Evolutionary conservation across 441 rosid species (phyloP).

Genomic region (Aleurites moluccanus): DNA sequence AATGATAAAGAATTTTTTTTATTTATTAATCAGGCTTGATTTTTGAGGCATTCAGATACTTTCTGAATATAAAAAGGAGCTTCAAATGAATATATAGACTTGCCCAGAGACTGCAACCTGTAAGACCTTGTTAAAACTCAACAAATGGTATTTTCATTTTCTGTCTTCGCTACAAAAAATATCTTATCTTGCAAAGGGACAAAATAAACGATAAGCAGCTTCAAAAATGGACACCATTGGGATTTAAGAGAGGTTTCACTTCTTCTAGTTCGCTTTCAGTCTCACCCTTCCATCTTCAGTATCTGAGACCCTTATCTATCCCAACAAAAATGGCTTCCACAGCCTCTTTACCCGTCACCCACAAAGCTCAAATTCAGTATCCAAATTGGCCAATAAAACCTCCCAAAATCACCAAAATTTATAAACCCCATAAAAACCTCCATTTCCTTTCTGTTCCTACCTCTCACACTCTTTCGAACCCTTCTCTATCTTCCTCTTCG

Average conservation of each 20-base stretch:
- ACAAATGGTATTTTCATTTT: too few relatives aligned
- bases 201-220: not conserved
- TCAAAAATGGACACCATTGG: not conserved
- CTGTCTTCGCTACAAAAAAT: not conserved
- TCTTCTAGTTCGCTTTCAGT: not conserved
- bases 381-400: conserved; percentile 27
- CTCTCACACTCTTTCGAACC: conserved; percentile 26
- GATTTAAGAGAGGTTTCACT: conserved; percentile 46
- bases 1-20: too few relatives aligned
- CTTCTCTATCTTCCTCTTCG: conserved; percentile 40
- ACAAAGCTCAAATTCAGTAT: conserved; percentile 35
- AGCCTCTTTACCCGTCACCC: conserved; percentile 28
- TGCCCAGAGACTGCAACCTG: too few relatives aligned
- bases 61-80: too few relatives aligned
- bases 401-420: conserved; percentile 5
- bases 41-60: too few relatives aligned
- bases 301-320: conserved; percentile 25
- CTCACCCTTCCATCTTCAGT: not conserved
- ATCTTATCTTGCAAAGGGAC: not conserved
- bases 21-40: too few relatives aligned
- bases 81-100: too few relatives aligned
- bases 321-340: conserved; percentile 37
- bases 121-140: too few relatives aligned
- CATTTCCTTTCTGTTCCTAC: conserved; percentile 24
- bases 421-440: conserved; percentile 32